Base-by-base conservation (phyloP, 495 filamentous ascomycete species). In the Aspergillus nanangensis region DNA sequence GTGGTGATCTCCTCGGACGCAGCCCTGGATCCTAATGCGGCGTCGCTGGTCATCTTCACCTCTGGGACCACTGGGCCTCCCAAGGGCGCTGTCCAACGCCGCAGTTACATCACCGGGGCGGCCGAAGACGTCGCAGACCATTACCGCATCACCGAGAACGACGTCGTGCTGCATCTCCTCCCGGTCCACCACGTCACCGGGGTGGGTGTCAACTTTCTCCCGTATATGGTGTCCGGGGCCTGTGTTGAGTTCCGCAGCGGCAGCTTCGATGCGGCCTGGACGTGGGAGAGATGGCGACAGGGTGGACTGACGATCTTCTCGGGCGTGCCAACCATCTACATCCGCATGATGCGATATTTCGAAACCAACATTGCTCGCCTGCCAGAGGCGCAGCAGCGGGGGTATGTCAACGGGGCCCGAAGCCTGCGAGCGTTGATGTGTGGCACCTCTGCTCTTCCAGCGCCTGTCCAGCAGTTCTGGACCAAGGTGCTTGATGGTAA, bases 281-380 rank as follows among this genome's bases (percentile, higher is more conserved):
- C 70, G 8, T 76, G 72, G 72, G 67, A 74, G 35, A 54, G 72
- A 17, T 76, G 71, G 71, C 56, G 65, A 15, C 36, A 60, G 33
- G 72, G 70, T 24, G 67, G 61, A 0, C 38, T 70, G 10, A 72
- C 70, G 0, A 64, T 76, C 43, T 76, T 76, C 49, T 68, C 64
- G n/a, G 72, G 70, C 9, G 72, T 76, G 5, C 72, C 72, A 10
- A 76, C 72, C 5, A 74, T 76, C 10, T 76, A 72, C 38, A 75
- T 74, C 67, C 66, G 72, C 0, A 64, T 76, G 71, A 57, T 59
- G 58, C 51, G 70, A 13, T 69, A 72, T 41, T 76, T 61, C 47
- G 66, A 75, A 48, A 58, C 56, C 18, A 57, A 53, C 1, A 46
- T 58, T 44, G 25, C 25, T 29, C 25, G 25, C 11, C 25, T 29